These are phyloP conservation scores for Metarhizium anisopliae DNA, from an alignment of 2,329 filamentous ascomycete species.

Conservation along the genomic window DNA sequence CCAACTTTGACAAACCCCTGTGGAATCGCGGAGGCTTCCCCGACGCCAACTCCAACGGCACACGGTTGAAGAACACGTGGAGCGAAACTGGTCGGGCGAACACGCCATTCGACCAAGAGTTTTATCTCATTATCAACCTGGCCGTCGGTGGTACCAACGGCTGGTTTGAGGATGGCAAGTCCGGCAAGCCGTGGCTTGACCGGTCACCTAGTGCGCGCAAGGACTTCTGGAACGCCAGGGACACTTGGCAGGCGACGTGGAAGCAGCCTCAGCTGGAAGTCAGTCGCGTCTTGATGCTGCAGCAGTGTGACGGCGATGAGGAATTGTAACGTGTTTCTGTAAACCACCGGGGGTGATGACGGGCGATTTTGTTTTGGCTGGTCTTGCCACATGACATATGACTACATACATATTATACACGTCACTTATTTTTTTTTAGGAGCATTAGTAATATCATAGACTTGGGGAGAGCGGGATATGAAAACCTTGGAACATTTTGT, in stretches of 20 bases:
- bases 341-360: too few species aligned
- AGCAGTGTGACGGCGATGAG: constrained; percentile 57
- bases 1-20: constrained; percentile 59
- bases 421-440: background rate
- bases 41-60: constrained; percentile 53
- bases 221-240: constrained; percentile 66
- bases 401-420: background rate
- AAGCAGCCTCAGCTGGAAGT: constrained; percentile 58
- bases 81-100: constrained; percentile 47
- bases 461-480: too few species aligned
- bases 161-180: constrained; percentile 69
- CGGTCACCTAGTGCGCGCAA: constrained; percentile 53
- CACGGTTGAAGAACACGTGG: constrained; percentile 56
- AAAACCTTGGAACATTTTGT: too few species aligned
- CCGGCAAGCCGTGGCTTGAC: constrained; percentile 74
- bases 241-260: constrained; percentile 65
- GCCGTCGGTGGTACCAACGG: constrained; percentile 72
- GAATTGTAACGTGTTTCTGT: constrained; percentile 27
- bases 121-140: constrained; percentile 69
- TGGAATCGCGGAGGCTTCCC: constrained; percentile 64
- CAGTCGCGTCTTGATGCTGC: constrained; percentile 61
- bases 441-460: too few species aligned
- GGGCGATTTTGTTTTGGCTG: background rate
- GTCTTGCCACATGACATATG: background rate
- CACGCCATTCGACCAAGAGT: constrained; percentile 67